These are phyloP conservation scores for Phialophora chinensis DNA, from an alignment of 2,329 filamentous ascomycete species.

Conservation along the genomic window DNA sequence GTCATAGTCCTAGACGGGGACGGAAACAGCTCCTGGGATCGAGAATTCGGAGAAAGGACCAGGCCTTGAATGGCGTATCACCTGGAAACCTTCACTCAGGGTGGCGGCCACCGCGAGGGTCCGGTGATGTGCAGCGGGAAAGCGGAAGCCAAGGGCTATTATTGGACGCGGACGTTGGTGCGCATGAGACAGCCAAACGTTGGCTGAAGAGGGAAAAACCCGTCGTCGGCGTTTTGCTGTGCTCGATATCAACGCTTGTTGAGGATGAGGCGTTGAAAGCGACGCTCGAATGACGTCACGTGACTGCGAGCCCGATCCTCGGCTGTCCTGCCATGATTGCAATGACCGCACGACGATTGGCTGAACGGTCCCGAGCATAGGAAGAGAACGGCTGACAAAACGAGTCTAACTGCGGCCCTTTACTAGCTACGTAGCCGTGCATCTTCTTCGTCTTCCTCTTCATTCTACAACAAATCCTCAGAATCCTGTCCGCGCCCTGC, in stretches of 20 bases:
- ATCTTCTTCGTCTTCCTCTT: no score
- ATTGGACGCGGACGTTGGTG: neutral
- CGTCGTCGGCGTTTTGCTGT: neutral
- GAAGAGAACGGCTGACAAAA: slow-evolving; percentile 15
- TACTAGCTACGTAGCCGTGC: no score
- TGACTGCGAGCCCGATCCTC: neutral
- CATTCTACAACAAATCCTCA: neutral
- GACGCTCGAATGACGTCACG: neutral
- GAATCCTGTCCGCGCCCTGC: neutral
- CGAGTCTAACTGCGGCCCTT: neutral
- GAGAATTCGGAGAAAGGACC: neutral
- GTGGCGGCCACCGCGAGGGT: neutral
- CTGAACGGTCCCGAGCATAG: neutral
- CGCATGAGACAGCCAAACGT: neutral
- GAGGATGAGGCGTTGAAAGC: neutral
- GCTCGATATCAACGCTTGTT: neutral
- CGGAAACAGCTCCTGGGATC: neutral
- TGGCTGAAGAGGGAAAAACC: neutral
- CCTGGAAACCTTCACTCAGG: neutral
- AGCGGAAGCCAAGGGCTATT: neutral
- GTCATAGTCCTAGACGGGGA: slow-evolving; percentile 12
- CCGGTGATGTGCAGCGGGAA: no score
- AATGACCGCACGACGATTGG: slow-evolving; percentile 9
- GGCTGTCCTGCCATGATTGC: slow-evolving; percentile 7
- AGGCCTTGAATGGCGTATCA: neutral